Evolutionary conservation across 2,329 filamentous ascomycete species (phyloP).

Genomic region (Ascochyta fabae): DNA sequence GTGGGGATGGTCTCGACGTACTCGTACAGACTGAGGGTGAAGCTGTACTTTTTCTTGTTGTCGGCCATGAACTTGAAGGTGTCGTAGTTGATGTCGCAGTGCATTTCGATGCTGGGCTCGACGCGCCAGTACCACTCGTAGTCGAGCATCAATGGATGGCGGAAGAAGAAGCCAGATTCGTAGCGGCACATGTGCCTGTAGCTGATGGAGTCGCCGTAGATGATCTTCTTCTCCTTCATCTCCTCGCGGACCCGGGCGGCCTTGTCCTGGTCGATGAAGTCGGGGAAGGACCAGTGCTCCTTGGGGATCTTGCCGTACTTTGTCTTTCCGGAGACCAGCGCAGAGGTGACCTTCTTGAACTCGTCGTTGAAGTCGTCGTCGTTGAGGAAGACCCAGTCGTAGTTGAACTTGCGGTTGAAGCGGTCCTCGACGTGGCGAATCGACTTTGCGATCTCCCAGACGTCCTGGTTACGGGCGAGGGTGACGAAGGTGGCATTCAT

Average conservation of each 20-base stretch:
- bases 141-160: conserved; percentile 88
- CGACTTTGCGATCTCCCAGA: conserved; percentile 96
- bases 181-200: conserved; percentile 99
- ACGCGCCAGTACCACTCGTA: conserved; percentile 99
- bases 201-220: conserved; percentile 95
- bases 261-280: conserved; percentile 94
- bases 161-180: conserved; percentile 99
- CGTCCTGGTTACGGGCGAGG: conserved; percentile 86
- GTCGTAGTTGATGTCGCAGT: conserved; percentile 94
- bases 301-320: conserved; percentile 87
- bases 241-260: conserved; percentile 89
- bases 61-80: conserved; percentile 97
- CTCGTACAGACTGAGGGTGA: conserved; percentile 93
- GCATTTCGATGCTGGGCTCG: conserved; percentile 94
- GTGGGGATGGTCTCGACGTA: conserved; percentile 96
- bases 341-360: conserved; percentile 90
- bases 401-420: conserved; percentile 96
- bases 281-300: conserved; percentile 97
- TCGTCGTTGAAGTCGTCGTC: conserved; percentile 91
- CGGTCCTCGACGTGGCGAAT: conserved; percentile 97
- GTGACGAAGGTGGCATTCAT: conserved; percentile 99
- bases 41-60: conserved; percentile 97
- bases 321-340: conserved; percentile 90
- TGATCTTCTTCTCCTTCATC: conserved; percentile 93
- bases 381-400: conserved; percentile 99